Evolutionary conservation across 306 rosid species (phyloP).

Genomic region (Comarum palustre): DNA sequence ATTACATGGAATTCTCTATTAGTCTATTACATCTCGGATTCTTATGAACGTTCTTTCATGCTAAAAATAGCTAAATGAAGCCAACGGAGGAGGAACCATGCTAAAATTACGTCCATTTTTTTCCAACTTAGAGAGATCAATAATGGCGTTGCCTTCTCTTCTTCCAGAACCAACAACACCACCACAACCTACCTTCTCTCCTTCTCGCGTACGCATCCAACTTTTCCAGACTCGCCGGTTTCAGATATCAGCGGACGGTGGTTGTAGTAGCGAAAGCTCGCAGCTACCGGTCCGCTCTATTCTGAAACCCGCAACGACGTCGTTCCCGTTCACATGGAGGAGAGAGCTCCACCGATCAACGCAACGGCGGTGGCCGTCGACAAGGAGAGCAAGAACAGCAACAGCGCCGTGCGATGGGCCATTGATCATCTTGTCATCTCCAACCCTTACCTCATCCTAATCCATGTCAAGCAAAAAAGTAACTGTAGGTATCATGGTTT

Average conservation of each 20-base stretch:
- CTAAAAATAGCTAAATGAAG: constrained; percentile 39
- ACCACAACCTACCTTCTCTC: background rate
- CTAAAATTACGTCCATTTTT: constrained; percentile 34
- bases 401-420: constrained; percentile 73
- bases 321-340: constrained; percentile 33
- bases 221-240: background rate
- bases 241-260: background rate
- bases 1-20: no score
- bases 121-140: background rate
- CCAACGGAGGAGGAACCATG: constrained; percentile 29
- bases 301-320: background rate
- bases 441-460: constrained; percentile 47
- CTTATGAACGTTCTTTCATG: no score
- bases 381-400: constrained; percentile 77
- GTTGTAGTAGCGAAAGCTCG: background rate
- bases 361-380: constrained; percentile 75
- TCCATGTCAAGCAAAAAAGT: constrained; percentile 62
- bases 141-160: constrained; percentile 14
- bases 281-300: background rate
- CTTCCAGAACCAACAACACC: constrained; percentile 8
- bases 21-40: no score
- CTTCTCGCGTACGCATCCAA: background rate
- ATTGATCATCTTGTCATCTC: constrained; percentile 51
- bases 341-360: constrained; percentile 30
- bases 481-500: constrained; percentile 64